A percentile compares a stretch with the other conserved stretches of the same genome.
Conservation (phyloP, 2,329 filamentous ascomycete species). For the Grosmannia clavigera region DNA sequence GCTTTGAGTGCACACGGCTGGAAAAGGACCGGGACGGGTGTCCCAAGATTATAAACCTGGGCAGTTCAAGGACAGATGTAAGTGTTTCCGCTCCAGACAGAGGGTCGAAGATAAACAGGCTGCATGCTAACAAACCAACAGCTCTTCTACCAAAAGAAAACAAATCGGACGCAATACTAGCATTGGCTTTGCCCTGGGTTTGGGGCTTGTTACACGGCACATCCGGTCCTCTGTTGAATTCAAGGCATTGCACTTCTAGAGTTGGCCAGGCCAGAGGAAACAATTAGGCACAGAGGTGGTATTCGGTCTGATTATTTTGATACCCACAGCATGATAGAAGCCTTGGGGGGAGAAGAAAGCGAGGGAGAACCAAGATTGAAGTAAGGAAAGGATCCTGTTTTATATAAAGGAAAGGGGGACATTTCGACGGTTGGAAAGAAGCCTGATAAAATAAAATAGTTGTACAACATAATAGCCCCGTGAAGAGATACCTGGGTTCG, state of each 20-base stretch:
- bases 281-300: background rate
- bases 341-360: background rate
- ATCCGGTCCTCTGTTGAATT: background rate
- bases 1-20: constrained; percentile 92
- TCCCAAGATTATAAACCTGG: constrained; percentile 98
- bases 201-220: constrained; percentile 22
- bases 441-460: background rate
- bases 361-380: background rate
- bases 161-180: constrained; percentile 48
- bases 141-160: constrained; percentile 57
- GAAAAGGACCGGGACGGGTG: constrained; percentile 97
- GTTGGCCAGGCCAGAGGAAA: background rate
- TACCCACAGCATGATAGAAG: constrained; percentile 2
- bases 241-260: background rate
- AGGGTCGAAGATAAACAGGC: background rate
- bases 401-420: background rate
- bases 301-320: constrained; percentile 2
- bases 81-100: constrained; percentile 21
- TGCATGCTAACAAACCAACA: constrained; percentile 15
- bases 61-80: constrained; percentile 89
- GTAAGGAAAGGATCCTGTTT: background rate
- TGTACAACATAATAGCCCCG: background rate
- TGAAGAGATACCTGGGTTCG: background rate
- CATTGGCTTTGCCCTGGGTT: constrained; percentile 32
- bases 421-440: background rate